Evolutionary conservation across 768 basidiomycete species (phyloP).

Genomic region (Russula sp.): DNA sequence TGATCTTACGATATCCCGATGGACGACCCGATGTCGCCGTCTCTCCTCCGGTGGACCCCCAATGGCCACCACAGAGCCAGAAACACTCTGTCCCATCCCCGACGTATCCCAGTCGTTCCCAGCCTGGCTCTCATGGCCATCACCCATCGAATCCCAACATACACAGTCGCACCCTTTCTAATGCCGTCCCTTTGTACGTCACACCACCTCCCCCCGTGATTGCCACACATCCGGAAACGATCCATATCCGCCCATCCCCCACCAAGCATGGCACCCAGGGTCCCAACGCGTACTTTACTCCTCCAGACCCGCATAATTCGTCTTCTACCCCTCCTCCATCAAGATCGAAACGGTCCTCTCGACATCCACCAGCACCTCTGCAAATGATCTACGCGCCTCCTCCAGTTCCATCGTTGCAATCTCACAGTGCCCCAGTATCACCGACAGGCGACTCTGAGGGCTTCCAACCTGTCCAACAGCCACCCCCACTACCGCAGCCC

Average conservation of each 20-base stretch:
- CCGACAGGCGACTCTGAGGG: background rate
- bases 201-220: slow-evolving; percentile 7
- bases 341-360: slow-evolving; percentile 16
- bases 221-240: slow-evolving; percentile 17
- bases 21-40: slow-evolving; percentile 31
- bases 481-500: background rate
- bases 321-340: background rate
- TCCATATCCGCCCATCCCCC: slow-evolving; percentile 20
- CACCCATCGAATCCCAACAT: slow-evolving; percentile 20
- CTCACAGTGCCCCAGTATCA: slow-evolving; percentile 13
- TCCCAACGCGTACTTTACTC: background rate
- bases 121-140: slow-evolving; percentile 14
- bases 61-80: slow-evolving; percentile 3
- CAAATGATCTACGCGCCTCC: slow-evolving; percentile 22
- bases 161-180: slow-evolving; percentile 10
- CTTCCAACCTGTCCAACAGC: slow-evolving; percentile 2
- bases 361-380: background rate
- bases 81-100: background rate
- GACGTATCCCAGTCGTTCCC: slow-evolving; percentile 2
- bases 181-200: slow-evolving; percentile 14
- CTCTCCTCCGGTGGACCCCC: background rate
- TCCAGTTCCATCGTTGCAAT: background rate
- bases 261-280: background rate
- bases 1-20: slow-evolving; percentile 62
- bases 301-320: slow-evolving; percentile 1